Evolutionary conservation across 805 yeast genomes (phyloP).

Genomic region (Saturnispora dispora): DNA sequence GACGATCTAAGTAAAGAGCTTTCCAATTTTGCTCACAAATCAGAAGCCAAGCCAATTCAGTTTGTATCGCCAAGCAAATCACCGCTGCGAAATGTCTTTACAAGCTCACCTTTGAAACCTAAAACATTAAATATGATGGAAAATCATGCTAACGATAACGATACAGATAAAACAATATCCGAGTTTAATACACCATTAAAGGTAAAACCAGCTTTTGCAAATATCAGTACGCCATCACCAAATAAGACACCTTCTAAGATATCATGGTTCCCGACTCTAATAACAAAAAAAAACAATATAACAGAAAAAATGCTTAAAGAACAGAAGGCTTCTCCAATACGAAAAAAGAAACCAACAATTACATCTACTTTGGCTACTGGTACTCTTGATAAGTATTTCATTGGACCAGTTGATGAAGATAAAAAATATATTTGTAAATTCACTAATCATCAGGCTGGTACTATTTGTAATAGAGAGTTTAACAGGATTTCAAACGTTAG

Average conservation of each 20-base stretch:
- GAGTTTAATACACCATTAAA: conserved; percentile 22
- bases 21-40: conserved; percentile 6
- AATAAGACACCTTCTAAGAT: conserved; percentile 23
- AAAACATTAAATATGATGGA: conserved; percentile 1
- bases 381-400: conserved; percentile 72
- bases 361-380: conserved; percentile 81
- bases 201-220: conserved; percentile 18
- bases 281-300: conserved; percentile 25
- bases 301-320: conserved; percentile 25
- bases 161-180: conserved; percentile 11
- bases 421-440: conserved; percentile 67
- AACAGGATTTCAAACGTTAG: conserved; percentile 85
- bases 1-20: conserved; percentile 2
- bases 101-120: conserved; percentile 12
- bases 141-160: conserved; percentile 6
- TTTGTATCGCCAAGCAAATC: conserved; percentile 7
- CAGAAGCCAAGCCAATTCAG: conserved; percentile 6
- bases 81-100: conserved; percentile 5
- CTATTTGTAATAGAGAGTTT: conserved; percentile 74
- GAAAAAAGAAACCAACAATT: conserved; percentile 40
- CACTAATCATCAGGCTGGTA: conserved; percentile 19
- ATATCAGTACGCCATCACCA: conserved; percentile 24
- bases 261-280: conserved; percentile 28
- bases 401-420: conserved; percentile 65
- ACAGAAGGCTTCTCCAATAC: conserved; percentile 38